phyloP scores from a whole-genome alignment of 192 early-diverging fungal genomes.

The Coemansia brasiliensis region DNA sequence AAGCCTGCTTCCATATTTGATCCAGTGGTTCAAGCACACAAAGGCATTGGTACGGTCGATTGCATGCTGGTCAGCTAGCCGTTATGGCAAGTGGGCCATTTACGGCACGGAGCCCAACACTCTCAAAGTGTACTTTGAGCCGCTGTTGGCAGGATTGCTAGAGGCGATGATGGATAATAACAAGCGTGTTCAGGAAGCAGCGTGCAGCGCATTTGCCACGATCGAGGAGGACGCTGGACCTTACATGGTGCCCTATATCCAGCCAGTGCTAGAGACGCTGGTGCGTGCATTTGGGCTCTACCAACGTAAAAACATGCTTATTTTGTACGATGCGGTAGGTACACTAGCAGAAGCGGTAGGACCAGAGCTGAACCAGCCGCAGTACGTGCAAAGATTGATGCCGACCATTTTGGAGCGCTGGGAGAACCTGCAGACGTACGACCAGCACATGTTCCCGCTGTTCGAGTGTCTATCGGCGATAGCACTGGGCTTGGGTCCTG shows the following conservation, averaged over 20 bases:
- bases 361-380: conserved; percentile 72
- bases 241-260: conserved; percentile 83
- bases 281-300: conserved; percentile 84
- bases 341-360: conserved; percentile 96
- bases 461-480: conserved; percentile 91
- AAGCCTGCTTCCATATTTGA: conserved; percentile 81
- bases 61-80: conserved; percentile 97
- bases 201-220: conserved; percentile 93
- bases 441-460: conserved; percentile 92
- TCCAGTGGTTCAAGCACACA: conserved; percentile 74
- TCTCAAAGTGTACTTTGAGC: conserved; percentile 76
- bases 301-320: conserved; percentile 93
- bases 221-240: conserved; percentile 89
- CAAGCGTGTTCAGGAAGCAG: conserved; percentile 98
- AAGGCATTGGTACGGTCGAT: conserved; percentile 94
- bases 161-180: conserved; percentile 88
- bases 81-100: conserved; percentile 84
- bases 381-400: conserved; percentile 85
- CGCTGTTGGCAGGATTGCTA: conserved; percentile 74
- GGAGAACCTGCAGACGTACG: conserved; percentile 76
- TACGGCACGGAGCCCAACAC: conserved; percentile 59
- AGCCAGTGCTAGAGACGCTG: conserved; percentile 82
- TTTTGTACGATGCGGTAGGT: conserved; percentile 95
- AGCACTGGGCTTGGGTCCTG: conserved; percentile 80
- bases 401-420: conserved; percentile 85